phyloP scores from a whole-genome alignment of 2,329 filamentous ascomycete genomes.

The Penicillium sp. region DNA sequence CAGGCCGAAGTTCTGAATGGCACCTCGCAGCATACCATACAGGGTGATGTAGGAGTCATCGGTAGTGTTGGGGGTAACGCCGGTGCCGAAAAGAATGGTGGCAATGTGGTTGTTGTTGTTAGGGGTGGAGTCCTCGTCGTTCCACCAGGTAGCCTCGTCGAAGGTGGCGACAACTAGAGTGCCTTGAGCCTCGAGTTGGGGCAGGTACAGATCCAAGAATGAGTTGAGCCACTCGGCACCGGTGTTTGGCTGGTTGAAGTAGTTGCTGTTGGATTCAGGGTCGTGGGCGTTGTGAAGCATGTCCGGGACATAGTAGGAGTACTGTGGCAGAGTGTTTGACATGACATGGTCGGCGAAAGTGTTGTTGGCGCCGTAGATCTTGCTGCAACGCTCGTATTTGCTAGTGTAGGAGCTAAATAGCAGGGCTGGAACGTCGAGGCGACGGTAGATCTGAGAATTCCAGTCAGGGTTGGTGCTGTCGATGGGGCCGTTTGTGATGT shows the following conservation, averaged over 20 bases:
- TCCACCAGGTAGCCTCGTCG: slow-evolving; percentile 18
- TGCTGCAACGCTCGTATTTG: slow-evolving; percentile 9
- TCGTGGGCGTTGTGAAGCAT: slow-evolving; percentile 17
- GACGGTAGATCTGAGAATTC: slow-evolving; percentile 10
- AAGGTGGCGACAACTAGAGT: slow-evolving; percentile 16
- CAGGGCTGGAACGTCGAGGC: slow-evolving; percentile 13
- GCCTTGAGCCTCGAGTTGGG: slow-evolving; percentile 12
- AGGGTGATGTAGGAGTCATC: slow-evolving; percentile 12
- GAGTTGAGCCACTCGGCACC: slow-evolving; percentile 5
- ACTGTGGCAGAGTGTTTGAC: slow-evolving; percentile 8
- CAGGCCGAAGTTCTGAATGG: slow-evolving; percentile 14
- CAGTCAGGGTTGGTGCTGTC: slow-evolving; percentile 16
- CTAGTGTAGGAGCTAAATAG: slow-evolving; percentile 9
- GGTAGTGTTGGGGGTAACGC: slow-evolving; percentile 6
- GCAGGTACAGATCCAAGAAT: slow-evolving; percentile 14
- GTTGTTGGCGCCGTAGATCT: slow-evolving; percentile 9
- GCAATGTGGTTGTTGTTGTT: slow-evolving; percentile 15
- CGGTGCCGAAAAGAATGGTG: slow-evolving; percentile 12
- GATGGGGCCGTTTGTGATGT: slow-evolving; percentile 11
- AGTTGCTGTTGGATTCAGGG: slow-evolving; percentile 11
- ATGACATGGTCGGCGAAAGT: slow-evolving; percentile 10
- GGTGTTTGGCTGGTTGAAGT: slow-evolving; percentile 12
- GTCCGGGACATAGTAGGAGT: slow-evolving; percentile 15
- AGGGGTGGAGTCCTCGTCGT: slow-evolving; percentile 8
- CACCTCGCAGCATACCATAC: slow-evolving; percentile 12